Evolutionary conservation across 2,329 filamentous ascomycete genomes (phyloP).

Genomic region (Colletotrichum horii): DNA sequence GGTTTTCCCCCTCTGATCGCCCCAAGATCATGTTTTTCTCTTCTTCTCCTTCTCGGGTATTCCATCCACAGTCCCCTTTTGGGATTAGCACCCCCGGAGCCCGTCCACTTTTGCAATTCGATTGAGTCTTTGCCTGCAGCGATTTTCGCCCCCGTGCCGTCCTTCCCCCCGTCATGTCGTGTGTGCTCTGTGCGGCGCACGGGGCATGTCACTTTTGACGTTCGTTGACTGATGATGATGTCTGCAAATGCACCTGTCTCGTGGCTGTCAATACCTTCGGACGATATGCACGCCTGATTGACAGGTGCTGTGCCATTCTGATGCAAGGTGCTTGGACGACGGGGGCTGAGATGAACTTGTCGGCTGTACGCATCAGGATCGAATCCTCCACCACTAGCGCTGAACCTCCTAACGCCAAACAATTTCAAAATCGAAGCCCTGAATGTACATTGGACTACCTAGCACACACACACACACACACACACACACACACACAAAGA

Average conservation of each 20-base stretch:
- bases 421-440: neutral
- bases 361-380: neutral
- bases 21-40: neutral
- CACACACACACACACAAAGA: neutral
- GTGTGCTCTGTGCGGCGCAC: neutral
- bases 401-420: neutral
- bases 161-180: neutral
- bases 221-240: neutral
- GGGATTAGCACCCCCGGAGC: neutral
- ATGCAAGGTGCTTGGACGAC: neutral
- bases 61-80: neutral
- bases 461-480: too few species aligned
- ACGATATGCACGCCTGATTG: neutral
- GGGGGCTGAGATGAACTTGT: neutral
- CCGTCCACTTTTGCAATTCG: conserved; percentile 19
- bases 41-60: neutral
- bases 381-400: neutral
- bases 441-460: too few species aligned
- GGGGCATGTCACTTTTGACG: neutral
- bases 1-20: neutral
- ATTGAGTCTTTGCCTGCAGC: conserved; percentile 14
- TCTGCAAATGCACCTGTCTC: neutral
- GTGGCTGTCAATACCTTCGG: neutral
- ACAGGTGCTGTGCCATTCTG: neutral
- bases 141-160: conserved; percentile 7